Base-by-base conservation (phyloP, 2,329 filamentous ascomycete genomes). In the Ophiostoma montium region DNA sequence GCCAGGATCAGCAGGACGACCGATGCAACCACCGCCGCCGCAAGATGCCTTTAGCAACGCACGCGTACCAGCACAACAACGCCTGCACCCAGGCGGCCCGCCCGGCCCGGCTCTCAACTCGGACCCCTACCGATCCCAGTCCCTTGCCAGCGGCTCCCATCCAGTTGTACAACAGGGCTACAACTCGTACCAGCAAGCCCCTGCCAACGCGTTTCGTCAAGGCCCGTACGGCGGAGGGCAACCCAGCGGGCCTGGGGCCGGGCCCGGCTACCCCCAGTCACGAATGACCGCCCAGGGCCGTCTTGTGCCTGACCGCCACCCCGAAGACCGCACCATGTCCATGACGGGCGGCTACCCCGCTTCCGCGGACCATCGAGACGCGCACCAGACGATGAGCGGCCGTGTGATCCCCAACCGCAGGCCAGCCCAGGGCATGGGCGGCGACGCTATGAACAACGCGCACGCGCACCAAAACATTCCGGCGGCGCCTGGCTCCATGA, bases 341-440 rank as follows among this genome's bases (percentile, higher is more conserved):
- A 83, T 98, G 82, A 92, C 84, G 82, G 92, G 84, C 5, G 86
- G 85, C 10, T 85, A 63, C 18, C 72, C 69, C 52, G 63, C 87
- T 57, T 74, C 82, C 3, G 38, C 51, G 48, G 86, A 94, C 57
- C 75, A 94, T 57, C 75, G 77, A 53, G 84, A 85, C 59, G 71
- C 88, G 41, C 84, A 92, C 63, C 90, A 95, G 65, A 95, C 89
- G 6, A 94, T 90, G 78, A 94, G 86, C 61, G 92, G 92, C 44
- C 78, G 92, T 56, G 75, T 94, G 18, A 94, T 98, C 56, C 92
- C 92, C 3, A 85, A 82, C 59, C 76, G 85, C 65, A 72, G 70
- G 3, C 53, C 51, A n/a, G 13, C 39, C 23, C 39, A 42, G n/a
- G 35, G 63, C 61, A 52, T 51, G 16, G 49, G 36, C 21, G 52